Evolutionary conservation across 1,284 basidiomycete genomes (phyloP).

Genomic region (Austropuccinia psidii): DNA sequence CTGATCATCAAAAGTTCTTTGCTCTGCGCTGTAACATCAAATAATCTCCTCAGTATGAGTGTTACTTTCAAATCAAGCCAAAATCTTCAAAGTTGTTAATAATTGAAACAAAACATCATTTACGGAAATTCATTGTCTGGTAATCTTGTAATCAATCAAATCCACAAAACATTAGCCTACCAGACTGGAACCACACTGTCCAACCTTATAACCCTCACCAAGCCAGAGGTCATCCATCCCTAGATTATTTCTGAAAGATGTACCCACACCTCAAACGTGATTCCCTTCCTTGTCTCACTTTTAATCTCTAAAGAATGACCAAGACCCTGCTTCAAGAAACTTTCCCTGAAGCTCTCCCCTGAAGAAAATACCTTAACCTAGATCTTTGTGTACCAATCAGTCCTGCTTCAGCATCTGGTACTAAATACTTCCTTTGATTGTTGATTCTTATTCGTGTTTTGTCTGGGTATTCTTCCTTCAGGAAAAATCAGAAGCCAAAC

Average conservation of each 20-base stretch:
- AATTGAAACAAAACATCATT: too few relatives aligned
- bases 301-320: background rate
- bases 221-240: background rate
- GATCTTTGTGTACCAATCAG: conserved; percentile 4
- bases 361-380: background rate
- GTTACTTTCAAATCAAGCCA: too few relatives aligned
- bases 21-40: too few relatives aligned
- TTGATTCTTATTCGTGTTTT: background rate
- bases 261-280: background rate
- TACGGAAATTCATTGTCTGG: too few relatives aligned
- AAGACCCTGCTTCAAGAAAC: background rate
- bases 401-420: background rate
- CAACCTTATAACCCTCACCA: too few relatives aligned
- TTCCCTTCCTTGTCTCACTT: background rate
- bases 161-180: too few relatives aligned
- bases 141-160: too few relatives aligned
- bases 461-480: conserved; percentile 4
- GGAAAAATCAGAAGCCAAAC: background rate
- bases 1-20: too few relatives aligned
- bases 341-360: background rate
- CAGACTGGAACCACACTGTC: too few relatives aligned
- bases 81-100: too few relatives aligned
- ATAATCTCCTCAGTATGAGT: too few relatives aligned
- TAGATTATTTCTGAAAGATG: background rate
- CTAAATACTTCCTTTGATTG: background rate